These are phyloP conservation scores for Tagetes erecta DNA, from an alignment of 129 eudicot species.

Conservation along the genomic window DNA sequence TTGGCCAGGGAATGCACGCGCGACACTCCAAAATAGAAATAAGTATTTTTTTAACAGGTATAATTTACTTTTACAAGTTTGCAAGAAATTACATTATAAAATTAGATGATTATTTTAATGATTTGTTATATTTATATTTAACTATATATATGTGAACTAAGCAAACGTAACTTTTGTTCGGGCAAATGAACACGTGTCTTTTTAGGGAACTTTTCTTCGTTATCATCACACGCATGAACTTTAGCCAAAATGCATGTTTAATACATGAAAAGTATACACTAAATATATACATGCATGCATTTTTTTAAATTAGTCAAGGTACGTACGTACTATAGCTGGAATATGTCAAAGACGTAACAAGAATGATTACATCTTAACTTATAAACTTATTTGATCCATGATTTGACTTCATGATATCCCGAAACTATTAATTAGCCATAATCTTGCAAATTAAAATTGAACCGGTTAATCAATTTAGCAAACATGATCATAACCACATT, in stretches of 20 bases:
- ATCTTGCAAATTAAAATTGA: not conserved
- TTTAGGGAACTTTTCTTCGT: not conserved
- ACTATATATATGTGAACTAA: too few relatives aligned
- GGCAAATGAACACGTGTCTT: not conserved
- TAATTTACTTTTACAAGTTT: too few relatives aligned
- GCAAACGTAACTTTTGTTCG: not conserved
- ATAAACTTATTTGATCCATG: not conserved
- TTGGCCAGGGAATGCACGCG: too few relatives aligned
- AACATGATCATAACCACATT: conserved; percentile 27
- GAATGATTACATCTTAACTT: conserved; percentile 8
- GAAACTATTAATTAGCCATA: conserved; percentile 11
- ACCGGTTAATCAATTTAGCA: not conserved
- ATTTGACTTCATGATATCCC: not conserved
- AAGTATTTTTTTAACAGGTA: too few relatives aligned
- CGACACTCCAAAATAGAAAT: too few relatives aligned
- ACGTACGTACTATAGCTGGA: not conserved
- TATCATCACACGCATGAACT: conserved; percentile 3
- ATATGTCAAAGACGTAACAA: conserved; percentile 23
- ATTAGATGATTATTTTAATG: too few relatives aligned
- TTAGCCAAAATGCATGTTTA: not conserved
- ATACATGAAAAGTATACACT: not conserved
- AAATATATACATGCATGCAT: not conserved
- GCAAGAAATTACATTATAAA: too few relatives aligned
- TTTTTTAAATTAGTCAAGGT: conserved; percentile 21
- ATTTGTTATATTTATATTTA: too few relatives aligned